Percentiles rank a stretch among this genome's conserved stretches.
phyloP scores from a whole-genome alignment of 129 eudicot species.

The Centaurea solstitialis region DNA sequence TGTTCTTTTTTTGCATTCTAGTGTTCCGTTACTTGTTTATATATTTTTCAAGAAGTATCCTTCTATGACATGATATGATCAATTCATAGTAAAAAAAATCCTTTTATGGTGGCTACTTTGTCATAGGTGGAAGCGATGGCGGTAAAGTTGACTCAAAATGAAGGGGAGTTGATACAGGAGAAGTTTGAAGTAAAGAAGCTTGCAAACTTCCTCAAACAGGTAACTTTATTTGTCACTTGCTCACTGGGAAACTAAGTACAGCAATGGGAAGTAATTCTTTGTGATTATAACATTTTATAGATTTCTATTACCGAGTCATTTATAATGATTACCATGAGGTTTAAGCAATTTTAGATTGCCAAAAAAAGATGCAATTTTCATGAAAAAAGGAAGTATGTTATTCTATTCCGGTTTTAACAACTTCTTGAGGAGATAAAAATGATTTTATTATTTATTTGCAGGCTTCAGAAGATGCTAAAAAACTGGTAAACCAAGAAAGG shows the following conservation, averaged over 20 bases:
- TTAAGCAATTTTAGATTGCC: neutral
- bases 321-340: no score
- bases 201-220: conserved; percentile 94
- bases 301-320: neutral
- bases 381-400: neutral
- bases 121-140: conserved; percentile 96
- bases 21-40: neutral
- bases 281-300: neutral
- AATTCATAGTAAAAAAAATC: no score
- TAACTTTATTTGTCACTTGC: conserved; percentile 16
- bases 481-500: conserved; percentile 93
- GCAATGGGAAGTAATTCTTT: neutral
- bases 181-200: conserved; percentile 91
- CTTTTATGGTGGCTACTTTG: neutral
- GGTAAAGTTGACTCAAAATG: conserved; percentile 89
- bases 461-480: conserved; percentile 99
- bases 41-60: neutral
- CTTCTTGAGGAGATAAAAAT: conserved; percentile 3
- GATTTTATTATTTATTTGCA: conserved; percentile 28
- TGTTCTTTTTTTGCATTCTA: neutral
- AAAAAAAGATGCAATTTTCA: neutral
- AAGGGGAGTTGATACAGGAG: conserved; percentile 98
- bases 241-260: conserved; percentile 2
- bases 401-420: neutral
- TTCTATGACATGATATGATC: neutral